These are phyloP conservation scores for Aphanomyces stellatus DNA, from an alignment of 352 stramenopile species.

Conservation along the genomic window DNA sequence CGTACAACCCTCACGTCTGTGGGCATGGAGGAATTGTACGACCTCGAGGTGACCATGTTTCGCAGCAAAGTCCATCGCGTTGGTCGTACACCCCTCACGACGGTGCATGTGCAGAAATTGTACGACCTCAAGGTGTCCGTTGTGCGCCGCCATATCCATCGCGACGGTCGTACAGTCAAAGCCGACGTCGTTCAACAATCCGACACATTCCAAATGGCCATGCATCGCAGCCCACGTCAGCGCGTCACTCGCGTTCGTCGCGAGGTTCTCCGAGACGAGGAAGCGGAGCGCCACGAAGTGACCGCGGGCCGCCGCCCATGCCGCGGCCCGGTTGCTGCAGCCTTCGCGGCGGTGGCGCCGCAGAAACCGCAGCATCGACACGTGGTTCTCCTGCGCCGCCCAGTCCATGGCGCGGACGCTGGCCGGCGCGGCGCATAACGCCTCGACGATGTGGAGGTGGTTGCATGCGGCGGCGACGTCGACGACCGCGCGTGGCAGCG, in stretches of 20 bases:
- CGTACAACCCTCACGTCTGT: too few species aligned
- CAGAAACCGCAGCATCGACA: background rate
- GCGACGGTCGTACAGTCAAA: background rate
- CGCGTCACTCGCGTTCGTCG: background rate
- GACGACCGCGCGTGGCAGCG: background rate
- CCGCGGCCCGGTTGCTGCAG: slow-evolving; percentile 13
- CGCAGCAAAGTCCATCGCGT: too few species aligned
- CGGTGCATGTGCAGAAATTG: background rate
- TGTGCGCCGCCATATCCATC: background rate
- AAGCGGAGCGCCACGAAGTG: background rate
- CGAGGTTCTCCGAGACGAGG: background rate
- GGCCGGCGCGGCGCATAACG: background rate
- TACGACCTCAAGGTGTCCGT: background rate
- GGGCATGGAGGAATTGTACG: too few species aligned
- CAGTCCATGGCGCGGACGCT: slow-evolving; percentile 3
- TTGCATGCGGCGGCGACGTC: background rate
- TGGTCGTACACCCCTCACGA: background rate
- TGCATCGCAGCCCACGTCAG: background rate
- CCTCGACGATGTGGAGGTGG: slow-evolving; percentile 1
- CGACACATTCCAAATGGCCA: background rate
- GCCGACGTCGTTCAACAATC: background rate
- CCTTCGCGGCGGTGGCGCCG: background rate
- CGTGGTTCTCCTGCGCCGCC: background rate
- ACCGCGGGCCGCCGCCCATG: background rate
- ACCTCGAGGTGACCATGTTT: too few species aligned